Evolutionary conservation across 352 stramenopile genomes (phyloP), one percentile per base, ranked within the genome.

Genomic region (Phytopythium kandeliae): DNA sequence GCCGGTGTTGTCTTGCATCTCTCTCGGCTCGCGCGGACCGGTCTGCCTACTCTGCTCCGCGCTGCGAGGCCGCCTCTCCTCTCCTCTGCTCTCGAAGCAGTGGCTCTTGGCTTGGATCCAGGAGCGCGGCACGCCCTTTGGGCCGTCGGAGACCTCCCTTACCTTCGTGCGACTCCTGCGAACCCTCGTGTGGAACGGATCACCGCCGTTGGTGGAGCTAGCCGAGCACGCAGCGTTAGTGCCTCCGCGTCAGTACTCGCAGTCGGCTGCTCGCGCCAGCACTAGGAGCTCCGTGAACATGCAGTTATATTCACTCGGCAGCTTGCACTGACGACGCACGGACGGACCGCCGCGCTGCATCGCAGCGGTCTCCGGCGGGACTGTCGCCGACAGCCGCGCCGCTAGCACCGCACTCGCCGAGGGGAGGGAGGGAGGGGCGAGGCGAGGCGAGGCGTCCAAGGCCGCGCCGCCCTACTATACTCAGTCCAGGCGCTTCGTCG

Each of bases 1-100:
- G 21, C 72, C 71, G 25, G 65, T 45, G 36, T 47, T 60, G 21
- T 81, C 74, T 54, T 89, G 78, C 58, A 86, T 67, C 63, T 67
- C 67, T 71, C 17, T 19, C 52, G 13, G 28, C 28, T 4, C 28
- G 28, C 28, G 9, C 28, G 28, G 4, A n/a, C n/a, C n/a, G n/a
- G n/a, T n/a, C n/a, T n/a, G n/a, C n/a, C n/a, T n/a, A n/a, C n/a
- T n/a, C n/a, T n/a, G n/a, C n/a, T n/a, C n/a, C n/a, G n/a, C n/a
- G n/a, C n/a, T n/a, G n/a, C n/a, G n/a, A n/a, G n/a, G n/a, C n/a
- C n/a, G n/a, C n/a, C n/a, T n/a, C 28, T 33, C 5, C 28, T 33
- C 10, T 10, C 5, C 28, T 11, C 28, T 11, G 28, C 28, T 10
- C 5, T 33, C 28, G 28, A 10, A 33, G 28, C 28, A 5, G 19